Evolutionary conservation across 208 protist genomes (phyloP).

Genomic region (Vickermania ingenoplastis): DNA sequence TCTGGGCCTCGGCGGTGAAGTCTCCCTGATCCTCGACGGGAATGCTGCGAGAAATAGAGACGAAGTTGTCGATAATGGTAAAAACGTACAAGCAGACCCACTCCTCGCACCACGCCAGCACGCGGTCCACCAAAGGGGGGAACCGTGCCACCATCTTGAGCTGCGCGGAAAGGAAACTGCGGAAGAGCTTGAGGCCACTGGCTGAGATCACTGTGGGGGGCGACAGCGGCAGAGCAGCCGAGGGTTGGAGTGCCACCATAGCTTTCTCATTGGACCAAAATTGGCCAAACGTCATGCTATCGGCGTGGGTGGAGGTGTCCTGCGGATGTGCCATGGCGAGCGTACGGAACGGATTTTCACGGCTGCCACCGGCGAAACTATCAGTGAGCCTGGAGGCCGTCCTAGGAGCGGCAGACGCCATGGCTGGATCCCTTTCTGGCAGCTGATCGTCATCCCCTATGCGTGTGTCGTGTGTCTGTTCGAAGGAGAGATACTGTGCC

Average conservation of each 20-base stretch:
- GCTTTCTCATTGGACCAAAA: constrained; percentile 21
- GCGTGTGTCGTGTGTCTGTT: not conserved
- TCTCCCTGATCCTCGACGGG: constrained; percentile 67
- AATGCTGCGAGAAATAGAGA: constrained; percentile 63
- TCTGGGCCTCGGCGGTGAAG: constrained; percentile 35
- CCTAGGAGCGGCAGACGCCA: too few relatives aligned
- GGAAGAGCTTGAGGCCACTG: constrained; percentile 30
- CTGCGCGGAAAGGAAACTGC: constrained; percentile 51
- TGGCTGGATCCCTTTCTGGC: too few relatives aligned
- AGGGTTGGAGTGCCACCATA: too few relatives aligned
- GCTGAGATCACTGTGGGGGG: not conserved
- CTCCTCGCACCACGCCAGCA: constrained; percentile 63
- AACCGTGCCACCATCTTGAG: constrained; percentile 52
- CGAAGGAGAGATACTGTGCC: not conserved
- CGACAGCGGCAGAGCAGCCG: not conserved
- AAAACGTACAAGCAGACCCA: constrained; percentile 66
- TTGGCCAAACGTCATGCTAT: constrained; percentile 46
- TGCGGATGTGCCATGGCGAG: constrained; percentile 48
- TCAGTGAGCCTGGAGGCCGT: too few relatives aligned
- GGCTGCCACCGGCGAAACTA: too few relatives aligned
- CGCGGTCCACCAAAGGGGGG: constrained; percentile 55
- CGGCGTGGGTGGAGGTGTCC: constrained; percentile 37
- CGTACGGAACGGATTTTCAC: constrained; percentile 73
- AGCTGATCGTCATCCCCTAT: constrained; percentile 2
- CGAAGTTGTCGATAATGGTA: constrained; percentile 77